Base-by-base conservation (phyloP, 108 stramenopile species). In the Tribonema minus region DNA sequence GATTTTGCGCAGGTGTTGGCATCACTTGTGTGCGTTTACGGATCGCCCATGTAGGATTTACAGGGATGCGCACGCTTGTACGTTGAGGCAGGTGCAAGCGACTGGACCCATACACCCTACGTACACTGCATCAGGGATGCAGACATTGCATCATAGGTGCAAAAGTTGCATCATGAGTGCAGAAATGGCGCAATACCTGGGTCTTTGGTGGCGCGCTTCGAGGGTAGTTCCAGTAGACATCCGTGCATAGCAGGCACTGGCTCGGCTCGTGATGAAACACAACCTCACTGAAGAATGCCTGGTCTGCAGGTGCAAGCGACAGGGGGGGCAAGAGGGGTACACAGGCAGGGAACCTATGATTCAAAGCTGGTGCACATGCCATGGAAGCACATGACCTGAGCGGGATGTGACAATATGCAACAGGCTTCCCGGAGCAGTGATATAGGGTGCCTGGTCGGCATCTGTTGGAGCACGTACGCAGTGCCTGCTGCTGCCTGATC, bases 191-290 rank as follows among this genome's bases (percentile, higher is more conserved):
- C n/a, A n/a, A n/a, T n/a, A n/a, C n/a, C n/a, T n/a, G n/a, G n/a
- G n/a, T n/a, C n/a, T n/a, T n/a, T n/a, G n/a, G n/a, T n/a, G 73
- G 63, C 23, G 61, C 35, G 25, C 26, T 40, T 15, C 41, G 31
- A 1, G 73, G 73, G 33, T 64, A 74, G 28, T 74, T 74, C 73
- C 73, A 74, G 41, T 34, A 74, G 32, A 74, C 25, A 33, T 74
- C 73, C 34, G 73, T 33, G 27, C 40, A 34, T 2, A 74, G 64
- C 33, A 74, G 25, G 2, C 61, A 34, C 41, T 65, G 64, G 26
- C 40, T 74, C 63, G 38, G 41, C 25, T 61, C 26, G 41, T 74
- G 73, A 28, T 38, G 64, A 34, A 74, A 74, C 2, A 74, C 71
- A 3, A 72, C 71, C 71, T 72, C 23, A 30, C 0, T 23, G 6